Conservation (phyloP, 345 rosid genomes). For the Brassica rapa region DNA sequence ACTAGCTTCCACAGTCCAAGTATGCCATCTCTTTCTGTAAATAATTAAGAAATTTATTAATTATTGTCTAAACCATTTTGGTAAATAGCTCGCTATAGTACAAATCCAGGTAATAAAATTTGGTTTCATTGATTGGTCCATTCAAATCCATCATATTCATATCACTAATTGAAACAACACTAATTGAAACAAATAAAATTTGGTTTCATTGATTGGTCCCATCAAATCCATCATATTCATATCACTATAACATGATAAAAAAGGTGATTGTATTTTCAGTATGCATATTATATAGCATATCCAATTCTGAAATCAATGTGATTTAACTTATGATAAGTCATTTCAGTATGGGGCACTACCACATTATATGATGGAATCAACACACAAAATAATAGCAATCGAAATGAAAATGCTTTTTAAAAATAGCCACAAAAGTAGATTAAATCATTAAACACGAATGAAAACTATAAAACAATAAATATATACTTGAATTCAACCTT, state of each 20-base stretch:
- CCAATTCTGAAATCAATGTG: background rate
- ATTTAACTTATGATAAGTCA: slow-evolving; percentile 23
- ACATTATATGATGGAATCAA: slow-evolving; percentile 9
- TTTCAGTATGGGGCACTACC: slow-evolving; percentile 20
- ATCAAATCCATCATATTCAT: slow-evolving; percentile 28
- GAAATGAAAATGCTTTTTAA: background rate
- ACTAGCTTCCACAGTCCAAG: slow-evolving; percentile 43
- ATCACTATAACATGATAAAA: slow-evolving; percentile 4
- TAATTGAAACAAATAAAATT: background rate
- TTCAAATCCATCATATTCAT: slow-evolving; percentile 24
- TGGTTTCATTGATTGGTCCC: background rate
- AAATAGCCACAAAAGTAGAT: slow-evolving; percentile 8
- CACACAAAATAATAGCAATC: background rate
- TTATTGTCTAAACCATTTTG: background rate
- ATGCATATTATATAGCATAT: background rate
- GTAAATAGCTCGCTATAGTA: background rate
- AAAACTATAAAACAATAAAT: background rate
- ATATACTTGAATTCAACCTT: background rate
- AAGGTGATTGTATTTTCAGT: background rate
- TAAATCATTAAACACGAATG: slow-evolving; percentile 2
- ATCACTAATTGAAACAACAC: background rate
- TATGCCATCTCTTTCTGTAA: slow-evolving; percentile 52
- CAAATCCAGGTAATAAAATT: slow-evolving; percentile 16
- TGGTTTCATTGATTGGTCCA: background rate
- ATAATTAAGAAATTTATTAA: background rate